Base-by-base conservation (phyloP, 2,329 filamentous ascomycete species). In the Colletotrichum brevisporum region DNA sequence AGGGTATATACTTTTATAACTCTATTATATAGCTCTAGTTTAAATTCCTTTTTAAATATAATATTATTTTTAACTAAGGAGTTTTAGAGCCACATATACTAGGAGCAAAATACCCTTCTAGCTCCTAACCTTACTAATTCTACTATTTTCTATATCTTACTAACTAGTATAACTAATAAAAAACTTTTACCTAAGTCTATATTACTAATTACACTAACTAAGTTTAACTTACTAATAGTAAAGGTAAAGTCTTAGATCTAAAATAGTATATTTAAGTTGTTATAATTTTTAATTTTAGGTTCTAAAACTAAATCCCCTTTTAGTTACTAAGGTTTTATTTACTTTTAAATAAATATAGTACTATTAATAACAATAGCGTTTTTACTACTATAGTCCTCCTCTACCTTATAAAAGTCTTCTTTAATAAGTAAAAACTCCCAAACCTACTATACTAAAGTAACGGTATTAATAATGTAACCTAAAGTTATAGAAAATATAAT, bases 81-180 rank as follows among this genome's bases (percentile, higher is more conserved):
- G 76, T 98, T 98, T 77, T 98, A 95, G 58, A 98, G 97, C 95
- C 95, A 98, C 0, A 95, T 94, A 76, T 97, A 97, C 77, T 98
- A 95, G 0, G 95, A 95, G 73, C 95, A 98, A 75, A 97, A 98
- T 0, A 95, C 93, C 71, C 94, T 87, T 2, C 90, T 91, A 0
- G 94, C 93, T 50, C 94, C 93, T 73, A 96, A 87, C 0, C 88
- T 86, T 5, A 97, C 87, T 41, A 91, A 86, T 13, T 94, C 94
- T 4, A 81, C 83, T 0, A 92, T 96, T 78, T 91, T 92, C 48
- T 94, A 90, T 95, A 98, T 98, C 72, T 98, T 95, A 27, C 95
- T 95, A 1, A 94, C 95, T 51, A 98, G 82, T 1, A 95, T 94
- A 36, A 94, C 92, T 4, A 98, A 88, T 1, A 98, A 82, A 0